These are phyloP conservation scores for Trichoderma cornu-damae DNA, from an alignment of 2,329 filamentous ascomycete species.

Conservation along the genomic window DNA sequence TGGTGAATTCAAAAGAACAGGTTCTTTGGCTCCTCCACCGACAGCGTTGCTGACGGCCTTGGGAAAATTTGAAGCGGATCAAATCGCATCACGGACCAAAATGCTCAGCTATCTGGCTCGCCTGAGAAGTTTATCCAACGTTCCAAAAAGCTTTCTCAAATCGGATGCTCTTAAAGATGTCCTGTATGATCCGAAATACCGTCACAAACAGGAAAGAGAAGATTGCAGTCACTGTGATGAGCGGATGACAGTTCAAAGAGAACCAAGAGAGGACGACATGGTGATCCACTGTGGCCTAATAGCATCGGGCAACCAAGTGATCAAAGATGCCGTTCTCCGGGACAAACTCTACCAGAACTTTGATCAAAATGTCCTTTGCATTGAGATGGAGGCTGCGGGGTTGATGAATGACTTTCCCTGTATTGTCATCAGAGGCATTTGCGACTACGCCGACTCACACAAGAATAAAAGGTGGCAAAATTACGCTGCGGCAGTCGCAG, in stretches of 20 bases:
- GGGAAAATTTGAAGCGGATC: neutral
- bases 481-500: slow-evolving; percentile 34
- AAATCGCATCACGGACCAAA: neutral
- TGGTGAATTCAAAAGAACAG: neutral
- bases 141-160: neutral
- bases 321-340: slow-evolving; percentile 32
- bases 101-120: neutral
- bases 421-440: slow-evolving; percentile 38
- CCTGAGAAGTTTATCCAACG: neutral
- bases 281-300: slow-evolving; percentile 24
- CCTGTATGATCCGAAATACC: neutral
- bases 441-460: slow-evolving; percentile 38
- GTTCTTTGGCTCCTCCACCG: slow-evolving; percentile 3
- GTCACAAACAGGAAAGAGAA: neutral
- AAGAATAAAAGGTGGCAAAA: slow-evolving; percentile 36
- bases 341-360: slow-evolving; percentile 27
- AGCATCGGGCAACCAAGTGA: slow-evolving; percentile 34
- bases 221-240: slow-evolving; percentile 5
- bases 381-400: slow-evolving; percentile 33
- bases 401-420: slow-evolving; percentile 30
- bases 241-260: neutral
- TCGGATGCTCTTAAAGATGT: neutral
- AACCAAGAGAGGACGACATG: neutral
- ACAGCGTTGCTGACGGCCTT: slow-evolving; percentile 7
- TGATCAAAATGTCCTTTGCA: slow-evolving; percentile 22